Evolutionary conservation across 1,284 basidiomycete genomes (phyloP).

Genomic region (Exobasidium rhododendri): DNA sequence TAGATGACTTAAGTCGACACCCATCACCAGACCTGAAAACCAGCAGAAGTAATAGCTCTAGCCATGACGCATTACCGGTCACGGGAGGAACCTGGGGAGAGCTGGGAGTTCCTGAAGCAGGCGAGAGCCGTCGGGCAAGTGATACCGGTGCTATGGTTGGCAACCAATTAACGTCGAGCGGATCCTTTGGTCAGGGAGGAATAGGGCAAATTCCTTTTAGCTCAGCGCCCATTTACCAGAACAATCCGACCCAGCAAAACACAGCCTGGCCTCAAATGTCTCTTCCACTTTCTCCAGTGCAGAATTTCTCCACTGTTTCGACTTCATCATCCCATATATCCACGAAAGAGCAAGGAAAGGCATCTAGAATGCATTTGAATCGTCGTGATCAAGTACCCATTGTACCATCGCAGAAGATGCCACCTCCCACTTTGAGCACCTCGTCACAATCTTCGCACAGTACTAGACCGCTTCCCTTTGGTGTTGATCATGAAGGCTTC

Average conservation of each 20-base stretch:
- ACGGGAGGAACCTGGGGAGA: constrained; percentile 25
- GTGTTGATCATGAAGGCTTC: constrained; percentile 39
- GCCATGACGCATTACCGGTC: neutral
- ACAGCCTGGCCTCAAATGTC: neutral
- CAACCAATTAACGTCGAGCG: neutral
- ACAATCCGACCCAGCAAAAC: neutral
- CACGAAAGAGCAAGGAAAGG: constrained; percentile 21
- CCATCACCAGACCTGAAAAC: neutral
- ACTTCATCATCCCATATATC: neutral
- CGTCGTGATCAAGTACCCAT: neutral
- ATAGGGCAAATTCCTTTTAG: constrained; percentile 8
- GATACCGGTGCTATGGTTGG: constrained; percentile 32
- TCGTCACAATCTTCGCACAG: neutral
- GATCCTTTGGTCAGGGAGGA: neutral
- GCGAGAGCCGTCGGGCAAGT: constrained; percentile 27
- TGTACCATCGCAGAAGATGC: constrained; percentile 18
- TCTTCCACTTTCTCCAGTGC: neutral
- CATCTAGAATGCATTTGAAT: constrained; percentile 28
- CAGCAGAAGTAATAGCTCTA: neutral
- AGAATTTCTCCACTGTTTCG: neutral
- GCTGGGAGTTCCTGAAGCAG: constrained; percentile 24
- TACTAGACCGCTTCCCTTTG: constrained; percentile 16
- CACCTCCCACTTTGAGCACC: constrained; percentile 15
- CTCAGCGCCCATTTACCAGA: neutral
- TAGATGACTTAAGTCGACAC: constrained; percentile 32